Evolutionary conservation across 306 rosid genomes (phyloP), one percentile per base, ranked within the genome.

Genomic region (Vigna radiata): DNA sequence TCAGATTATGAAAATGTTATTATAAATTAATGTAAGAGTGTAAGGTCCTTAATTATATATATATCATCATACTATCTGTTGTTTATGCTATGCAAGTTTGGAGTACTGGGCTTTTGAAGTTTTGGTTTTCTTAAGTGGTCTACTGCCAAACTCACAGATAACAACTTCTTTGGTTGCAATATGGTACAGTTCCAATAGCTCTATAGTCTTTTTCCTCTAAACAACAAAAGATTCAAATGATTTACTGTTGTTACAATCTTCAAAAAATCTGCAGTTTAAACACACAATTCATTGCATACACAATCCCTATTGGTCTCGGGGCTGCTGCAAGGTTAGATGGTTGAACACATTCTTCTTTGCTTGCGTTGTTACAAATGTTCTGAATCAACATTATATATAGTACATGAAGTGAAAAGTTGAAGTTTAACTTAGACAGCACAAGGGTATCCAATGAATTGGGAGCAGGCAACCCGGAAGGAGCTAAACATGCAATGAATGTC

Each of bases 101-200:
- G 98, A 91, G 86, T 86, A 87, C 53, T 91, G 97, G 96, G 98
- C 95, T 44, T 91, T 94, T 21, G 98, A 94, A 81, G 80, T 89
- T 80, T 71, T 94, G 79, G 96, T 91, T 70, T 77, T 94, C 72
- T 84, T 94, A 75, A 91, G 91, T 44, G 98, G 97, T 81, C 46
- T 91, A 49, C 53, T 91, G 83, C 91, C 94, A 36, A 83, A 91
- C 72, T 66, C 98, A 4, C 76, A 86, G 76, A 81, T 72, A 76
- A 86, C 88, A 39, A 91, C 96, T 72, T 88, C 98, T 1, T 77
- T 94, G 77, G 87, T 94, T 72, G 98, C 96, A 80, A 84, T 91
- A 75, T 89, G 98, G 98, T 90, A 77, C 36, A 87, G 12, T 65
- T 81, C 81, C 19, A 12, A 16, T 65, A 27, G 17, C 67, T 27